Evolutionary conservation across 1,284 basidiomycete species (phyloP).

Genomic region (Ustilago lituana): DNA sequence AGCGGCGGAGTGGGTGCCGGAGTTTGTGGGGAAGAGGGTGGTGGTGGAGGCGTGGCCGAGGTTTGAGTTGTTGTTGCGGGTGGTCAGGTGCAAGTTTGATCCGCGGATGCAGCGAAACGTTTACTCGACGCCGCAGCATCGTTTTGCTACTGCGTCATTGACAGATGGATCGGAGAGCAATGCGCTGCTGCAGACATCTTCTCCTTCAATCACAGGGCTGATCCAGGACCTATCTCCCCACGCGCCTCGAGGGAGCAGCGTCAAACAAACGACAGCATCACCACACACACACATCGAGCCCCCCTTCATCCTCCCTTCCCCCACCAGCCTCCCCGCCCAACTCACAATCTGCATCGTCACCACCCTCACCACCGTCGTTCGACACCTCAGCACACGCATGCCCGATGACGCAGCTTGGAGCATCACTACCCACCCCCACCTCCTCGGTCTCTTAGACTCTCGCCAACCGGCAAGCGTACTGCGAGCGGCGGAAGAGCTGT

Average conservation of each 20-base stretch:
- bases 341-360: conserved; percentile 29
- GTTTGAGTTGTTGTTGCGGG: conserved; percentile 33
- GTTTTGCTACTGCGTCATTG: too few relatives aligned
- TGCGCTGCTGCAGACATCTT: conserved; percentile 4
- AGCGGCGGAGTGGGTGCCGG: conserved; percentile 33
- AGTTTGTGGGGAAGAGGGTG: conserved; percentile 52
- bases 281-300: conserved; percentile 1
- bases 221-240: neutral
- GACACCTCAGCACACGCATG: conserved; percentile 12
- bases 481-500: conserved; percentile 18
- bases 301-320: conserved; percentile 32
- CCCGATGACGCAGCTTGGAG: conserved; percentile 32
- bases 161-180: neutral
- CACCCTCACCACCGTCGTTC: conserved; percentile 18
- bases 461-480: conserved; percentile 23
- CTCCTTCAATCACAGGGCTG: conserved; percentile 4
- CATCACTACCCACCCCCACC: conserved; percentile 23
- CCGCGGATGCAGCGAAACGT: conserved; percentile 2
- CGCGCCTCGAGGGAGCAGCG: neutral
- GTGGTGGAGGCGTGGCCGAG: conserved; percentile 61
- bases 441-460: conserved; percentile 18
- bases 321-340: conserved; percentile 16
- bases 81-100: conserved; percentile 32
- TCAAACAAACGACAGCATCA: neutral
- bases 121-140: too few relatives aligned